phyloP scores from a whole-genome alignment of 2,329 filamentous ascomycete species.

The Beauveria varroae region DNA sequence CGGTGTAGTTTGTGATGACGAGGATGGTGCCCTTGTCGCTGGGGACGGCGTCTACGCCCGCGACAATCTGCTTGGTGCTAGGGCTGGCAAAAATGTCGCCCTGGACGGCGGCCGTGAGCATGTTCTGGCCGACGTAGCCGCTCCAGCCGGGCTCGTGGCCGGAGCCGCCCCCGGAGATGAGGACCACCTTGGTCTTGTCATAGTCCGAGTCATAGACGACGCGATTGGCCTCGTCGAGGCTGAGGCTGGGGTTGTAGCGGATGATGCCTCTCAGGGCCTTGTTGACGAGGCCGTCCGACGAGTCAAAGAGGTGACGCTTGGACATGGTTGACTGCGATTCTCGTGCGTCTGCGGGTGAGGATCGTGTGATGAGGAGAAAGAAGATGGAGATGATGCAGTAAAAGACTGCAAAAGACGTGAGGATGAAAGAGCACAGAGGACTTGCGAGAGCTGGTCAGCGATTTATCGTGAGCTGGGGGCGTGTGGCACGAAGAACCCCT shows the following conservation, averaged over 20 bases:
- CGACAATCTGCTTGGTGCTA: slow-evolving; percentile 54
- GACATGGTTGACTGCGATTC: slow-evolving; percentile 32
- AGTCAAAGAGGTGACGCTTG: slow-evolving; percentile 44
- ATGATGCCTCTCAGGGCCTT: slow-evolving; percentile 44
- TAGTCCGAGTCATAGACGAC: slow-evolving; percentile 43
- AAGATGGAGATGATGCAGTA: neutral
- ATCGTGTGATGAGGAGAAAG: slow-evolving; percentile 2
- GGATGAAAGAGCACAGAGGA: neutral
- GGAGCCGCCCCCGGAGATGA: slow-evolving; percentile 49
- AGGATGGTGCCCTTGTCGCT: slow-evolving; percentile 49
- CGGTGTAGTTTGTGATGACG: slow-evolving; percentile 59
- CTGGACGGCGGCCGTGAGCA: slow-evolving; percentile 53
- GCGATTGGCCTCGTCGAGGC: slow-evolving; percentile 42
- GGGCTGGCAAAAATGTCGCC: slow-evolving; percentile 59
- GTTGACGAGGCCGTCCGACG: slow-evolving; percentile 44
- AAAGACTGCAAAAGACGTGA: neutral
- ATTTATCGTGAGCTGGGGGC: slow-evolving; percentile 4
- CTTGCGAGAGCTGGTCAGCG: neutral
- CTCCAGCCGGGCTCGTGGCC: slow-evolving; percentile 57
- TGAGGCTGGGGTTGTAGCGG: slow-evolving; percentile 44
- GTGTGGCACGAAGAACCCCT: neutral
- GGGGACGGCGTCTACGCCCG: slow-evolving; percentile 48
- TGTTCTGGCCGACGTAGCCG: slow-evolving; percentile 54
- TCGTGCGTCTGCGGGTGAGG: slow-evolving; percentile 1
- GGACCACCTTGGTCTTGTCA: slow-evolving; percentile 36